phyloP scores from a whole-genome alignment of 192 early-diverging fungal genomes.

The Coemansia guatemalensis region DNA sequence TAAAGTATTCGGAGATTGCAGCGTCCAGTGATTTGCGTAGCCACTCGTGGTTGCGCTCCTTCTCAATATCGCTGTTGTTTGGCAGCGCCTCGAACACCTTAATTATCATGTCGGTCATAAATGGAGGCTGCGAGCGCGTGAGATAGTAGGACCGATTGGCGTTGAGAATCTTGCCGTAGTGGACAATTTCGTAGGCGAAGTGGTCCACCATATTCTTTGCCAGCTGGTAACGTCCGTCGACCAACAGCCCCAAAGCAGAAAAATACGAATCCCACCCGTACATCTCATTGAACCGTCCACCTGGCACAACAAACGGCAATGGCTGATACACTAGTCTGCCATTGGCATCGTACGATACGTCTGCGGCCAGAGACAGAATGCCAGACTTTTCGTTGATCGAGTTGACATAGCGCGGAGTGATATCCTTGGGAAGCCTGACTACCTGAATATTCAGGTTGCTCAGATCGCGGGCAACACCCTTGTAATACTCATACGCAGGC shows the following conservation, averaged over 20 bases:
- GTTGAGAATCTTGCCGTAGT: slow-evolving; percentile 99
- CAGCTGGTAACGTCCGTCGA: slow-evolving; percentile 83
- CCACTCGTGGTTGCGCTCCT: slow-evolving; percentile 67
- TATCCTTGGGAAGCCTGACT: slow-evolving; percentile 76
- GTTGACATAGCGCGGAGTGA: slow-evolving; percentile 89
- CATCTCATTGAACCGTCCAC: slow-evolving; percentile 99
- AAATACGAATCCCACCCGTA: slow-evolving; percentile 99
- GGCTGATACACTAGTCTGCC: slow-evolving; percentile 60
- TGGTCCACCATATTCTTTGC: slow-evolving; percentile 97
- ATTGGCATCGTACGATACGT: slow-evolving; percentile 52
- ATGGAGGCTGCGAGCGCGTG: slow-evolving; percentile 95
- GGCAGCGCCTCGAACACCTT: slow-evolving; percentile 70
- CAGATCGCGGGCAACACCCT: slow-evolving; percentile 61
- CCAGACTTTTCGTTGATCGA: slow-evolving; percentile 87
- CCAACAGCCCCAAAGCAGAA: slow-evolving; percentile 83
- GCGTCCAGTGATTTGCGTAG: slow-evolving; percentile 66
- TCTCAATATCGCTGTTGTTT: slow-evolving; percentile 29
- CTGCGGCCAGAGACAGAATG: slow-evolving; percentile 77
- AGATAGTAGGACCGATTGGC: slow-evolving; percentile 98
- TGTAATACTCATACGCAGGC: slow-evolving; percentile 79
- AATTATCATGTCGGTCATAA: slow-evolving; percentile 94
- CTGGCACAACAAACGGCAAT: slow-evolving; percentile 95
- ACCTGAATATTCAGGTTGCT: slow-evolving; percentile 76
- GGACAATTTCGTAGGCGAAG: slow-evolving; percentile 94
- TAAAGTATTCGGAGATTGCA: slow-evolving; percentile 88